Conservation (phyloP, 257 asterid genomes). For the Solanum neorickii region DNA sequence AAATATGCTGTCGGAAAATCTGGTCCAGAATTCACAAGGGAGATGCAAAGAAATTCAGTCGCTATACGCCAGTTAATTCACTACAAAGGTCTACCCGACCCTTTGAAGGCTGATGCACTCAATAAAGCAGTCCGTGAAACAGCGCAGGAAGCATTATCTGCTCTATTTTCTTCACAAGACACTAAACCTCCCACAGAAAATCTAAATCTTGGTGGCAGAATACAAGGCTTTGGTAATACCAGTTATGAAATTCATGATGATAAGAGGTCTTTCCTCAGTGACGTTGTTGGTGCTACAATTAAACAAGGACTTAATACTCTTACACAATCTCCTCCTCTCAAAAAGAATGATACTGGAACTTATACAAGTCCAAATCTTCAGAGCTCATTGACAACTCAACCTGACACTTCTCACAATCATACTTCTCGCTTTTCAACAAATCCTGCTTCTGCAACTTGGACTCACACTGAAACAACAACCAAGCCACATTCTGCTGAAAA, state of each 20-base stretch:
- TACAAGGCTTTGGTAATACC: slow-evolving; percentile 89
- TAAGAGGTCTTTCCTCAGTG: slow-evolving; percentile 77
- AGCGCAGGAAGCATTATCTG: slow-evolving; percentile 89
- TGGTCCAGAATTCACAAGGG: slow-evolving; percentile 89
- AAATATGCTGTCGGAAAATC: slow-evolving; percentile 94
- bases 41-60: slow-evolving; percentile 95
- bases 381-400: slow-evolving; percentile 70
- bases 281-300: slow-evolving; percentile 86
- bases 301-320: slow-evolving; percentile 80
- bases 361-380: slow-evolving; percentile 79
- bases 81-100: slow-evolving; percentile 92
- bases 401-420: slow-evolving; percentile 42
- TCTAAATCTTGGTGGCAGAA: slow-evolving; percentile 80
- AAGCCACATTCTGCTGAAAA: slow-evolving; percentile 39
- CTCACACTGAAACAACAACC: slow-evolving; percentile 37
- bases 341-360: slow-evolving; percentile 66
- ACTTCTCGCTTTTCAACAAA: slow-evolving; percentile 40
- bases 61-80: slow-evolving; percentile 83
- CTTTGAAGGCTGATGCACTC: slow-evolving; percentile 84
- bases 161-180: slow-evolving; percentile 76
- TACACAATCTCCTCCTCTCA: slow-evolving; percentile 62
- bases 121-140: slow-evolving; percentile 96
- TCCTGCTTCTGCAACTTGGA: slow-evolving; percentile 68
- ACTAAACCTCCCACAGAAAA: slow-evolving; percentile 54
- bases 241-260: slow-evolving; percentile 69